A percentile compares a stretch with the other conserved stretches of the same genome.
These are phyloP conservation scores for Posidonia oceanica DNA, from an alignment of 116 monocot genomes.

Conservation along the genomic window DNA sequence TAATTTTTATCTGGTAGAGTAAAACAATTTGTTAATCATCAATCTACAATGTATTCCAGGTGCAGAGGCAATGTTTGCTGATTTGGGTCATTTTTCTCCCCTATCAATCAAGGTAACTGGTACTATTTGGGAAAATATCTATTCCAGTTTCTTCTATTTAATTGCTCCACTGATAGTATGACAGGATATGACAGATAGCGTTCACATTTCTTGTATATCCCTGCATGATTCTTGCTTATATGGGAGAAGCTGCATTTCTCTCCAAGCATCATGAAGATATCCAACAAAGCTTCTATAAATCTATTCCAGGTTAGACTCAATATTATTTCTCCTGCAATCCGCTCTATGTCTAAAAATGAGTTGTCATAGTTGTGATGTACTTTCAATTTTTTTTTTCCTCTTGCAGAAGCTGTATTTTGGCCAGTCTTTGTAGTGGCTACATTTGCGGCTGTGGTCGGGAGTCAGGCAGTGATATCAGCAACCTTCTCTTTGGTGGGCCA, in stretches of 20 bases:
- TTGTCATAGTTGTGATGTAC: too few relatives aligned
- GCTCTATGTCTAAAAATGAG: too few relatives aligned
- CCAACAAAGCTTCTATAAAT: conserved; percentile 59
- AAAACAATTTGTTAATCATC: too few relatives aligned
- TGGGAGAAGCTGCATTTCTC: conserved; percentile 67
- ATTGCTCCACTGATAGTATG: not conserved
- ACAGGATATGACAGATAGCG: conserved; percentile 28
- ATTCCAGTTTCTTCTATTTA: not conserved
- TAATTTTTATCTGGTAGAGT: too few relatives aligned
- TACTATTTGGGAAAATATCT: not conserved
- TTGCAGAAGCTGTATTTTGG: conserved; percentile 53
- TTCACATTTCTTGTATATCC: conserved; percentile 71
- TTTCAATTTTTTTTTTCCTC: too few relatives aligned
- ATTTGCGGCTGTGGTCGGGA: conserved; percentile 60
- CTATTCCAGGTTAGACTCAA: conserved; percentile 29
- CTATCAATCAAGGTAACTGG: conserved; percentile 17
- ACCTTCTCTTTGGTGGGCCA: conserved; percentile 79
- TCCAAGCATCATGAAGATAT: conserved; percentile 59
- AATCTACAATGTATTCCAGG: conserved; percentile 23
- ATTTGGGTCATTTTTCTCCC: conserved; percentile 67
- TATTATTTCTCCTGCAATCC: not conserved
- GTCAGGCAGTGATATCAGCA: conserved; percentile 71
- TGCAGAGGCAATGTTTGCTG: conserved; percentile 94
- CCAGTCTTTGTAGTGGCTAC: conserved; percentile 69
- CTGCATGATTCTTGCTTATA: conserved; percentile 60